These are phyloP conservation scores for Hirsutella minnesotensis DNA, from an alignment of 2,329 filamentous ascomycete species.

Conservation along the genomic window DNA sequence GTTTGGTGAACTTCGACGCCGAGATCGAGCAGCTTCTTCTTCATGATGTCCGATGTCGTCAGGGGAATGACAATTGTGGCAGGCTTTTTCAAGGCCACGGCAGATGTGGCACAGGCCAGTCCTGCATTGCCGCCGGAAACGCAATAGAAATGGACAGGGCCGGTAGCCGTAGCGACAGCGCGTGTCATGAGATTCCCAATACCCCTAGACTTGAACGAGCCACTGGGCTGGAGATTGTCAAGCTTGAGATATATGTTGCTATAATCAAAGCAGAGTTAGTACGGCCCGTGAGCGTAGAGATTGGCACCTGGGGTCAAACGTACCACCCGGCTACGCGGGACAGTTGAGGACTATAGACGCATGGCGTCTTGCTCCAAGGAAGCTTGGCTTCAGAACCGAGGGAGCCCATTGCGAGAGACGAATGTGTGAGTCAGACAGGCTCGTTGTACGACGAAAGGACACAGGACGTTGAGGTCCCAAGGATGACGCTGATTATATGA, in stretches of 20 bases:
- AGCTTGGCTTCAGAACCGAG: constrained; percentile 23
- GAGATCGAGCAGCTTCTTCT: constrained; percentile 55
- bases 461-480: too few relatives aligned
- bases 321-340: constrained; percentile 64
- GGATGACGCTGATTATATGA: too few relatives aligned
- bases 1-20: constrained; percentile 58
- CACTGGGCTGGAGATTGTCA: constrained; percentile 73
- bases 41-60: constrained; percentile 55
- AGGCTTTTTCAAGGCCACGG: constrained; percentile 47
- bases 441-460: too few relatives aligned
- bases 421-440: background rate
- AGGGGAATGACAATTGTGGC: constrained; percentile 67
- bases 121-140: constrained; percentile 78
- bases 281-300: background rate
- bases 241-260: constrained; percentile 76
- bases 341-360: constrained; percentile 53
- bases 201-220: constrained; percentile 76
- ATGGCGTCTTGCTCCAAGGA: constrained; percentile 62
- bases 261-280: background rate
- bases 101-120: constrained; percentile 66
- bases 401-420: constrained; percentile 25
- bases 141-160: constrained; percentile 59
- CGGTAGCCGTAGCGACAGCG: constrained; percentile 19
- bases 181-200: constrained; percentile 57
- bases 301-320: constrained; percentile 13